phyloP scores from a whole-genome alignment of 345 rosid species.

The Pistacia atlantica region DNA sequence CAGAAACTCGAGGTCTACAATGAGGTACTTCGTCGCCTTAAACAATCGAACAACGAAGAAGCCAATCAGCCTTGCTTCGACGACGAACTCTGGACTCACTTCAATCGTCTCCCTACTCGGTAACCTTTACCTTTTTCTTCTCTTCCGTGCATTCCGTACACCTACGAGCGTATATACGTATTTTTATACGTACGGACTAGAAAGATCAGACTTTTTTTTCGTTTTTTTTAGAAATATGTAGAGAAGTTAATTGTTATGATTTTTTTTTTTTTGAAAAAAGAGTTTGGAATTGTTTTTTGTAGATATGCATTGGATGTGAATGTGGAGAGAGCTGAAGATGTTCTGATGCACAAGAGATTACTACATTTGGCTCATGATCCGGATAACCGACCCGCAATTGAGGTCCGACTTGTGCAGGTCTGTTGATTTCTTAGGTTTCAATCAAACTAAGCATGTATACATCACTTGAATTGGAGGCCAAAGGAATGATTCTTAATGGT shows the following conservation, averaged over 20 bases:
- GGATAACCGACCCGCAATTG: slow-evolving; percentile 53
- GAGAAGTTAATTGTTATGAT: not conserved
- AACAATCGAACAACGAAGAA: slow-evolving; percentile 50
- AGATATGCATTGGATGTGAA: slow-evolving; percentile 98
- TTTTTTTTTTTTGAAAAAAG: not conserved
- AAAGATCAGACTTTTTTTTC: slow-evolving; percentile 2
- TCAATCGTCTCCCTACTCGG: slow-evolving; percentile 90
- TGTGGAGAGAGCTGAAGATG: slow-evolving; percentile 97
- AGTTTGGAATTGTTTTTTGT: slow-evolving; percentile 11
- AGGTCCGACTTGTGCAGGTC: slow-evolving; percentile 79
- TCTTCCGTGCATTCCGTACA: slow-evolving; percentile 8
- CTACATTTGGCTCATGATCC: slow-evolving; percentile 64
- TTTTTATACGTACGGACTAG: too few species aligned
- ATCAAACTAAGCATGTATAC: not conserved
- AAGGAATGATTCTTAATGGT: not conserved
- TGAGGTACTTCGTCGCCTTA: slow-evolving; percentile 76
- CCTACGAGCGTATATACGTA: slow-evolving; percentile 2
- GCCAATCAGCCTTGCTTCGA: slow-evolving; percentile 63
- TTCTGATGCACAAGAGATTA: slow-evolving; percentile 73
- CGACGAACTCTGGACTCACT: slow-evolving; percentile 91
- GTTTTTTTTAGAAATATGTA: not conserved
- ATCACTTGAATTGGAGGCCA: not conserved
- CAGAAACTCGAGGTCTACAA: slow-evolving; percentile 67
- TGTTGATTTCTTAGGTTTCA: slow-evolving; percentile 16
- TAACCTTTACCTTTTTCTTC: slow-evolving; percentile 23